Conservation (phyloP, 2,329 filamentous ascomycete genomes). For the Emergomyces orientalis region DNA sequence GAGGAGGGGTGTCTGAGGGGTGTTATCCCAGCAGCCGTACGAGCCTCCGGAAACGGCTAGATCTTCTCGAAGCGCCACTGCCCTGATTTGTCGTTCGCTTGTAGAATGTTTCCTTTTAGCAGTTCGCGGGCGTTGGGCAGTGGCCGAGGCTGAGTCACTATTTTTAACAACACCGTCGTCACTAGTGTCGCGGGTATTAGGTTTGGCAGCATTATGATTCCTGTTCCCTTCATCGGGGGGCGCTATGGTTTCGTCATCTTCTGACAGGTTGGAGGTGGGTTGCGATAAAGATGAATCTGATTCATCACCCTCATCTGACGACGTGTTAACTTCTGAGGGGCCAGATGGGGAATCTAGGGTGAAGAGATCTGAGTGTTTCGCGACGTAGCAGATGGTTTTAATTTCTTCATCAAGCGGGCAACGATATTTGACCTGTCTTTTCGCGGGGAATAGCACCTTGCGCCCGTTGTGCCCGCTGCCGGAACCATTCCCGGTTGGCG, state of each 20-base stretch:
- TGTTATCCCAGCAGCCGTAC: conserved; percentile 32
- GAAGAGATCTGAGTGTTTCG: conserved; percentile 48
- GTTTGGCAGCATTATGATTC: neutral
- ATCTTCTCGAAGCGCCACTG: conserved; percentile 32
- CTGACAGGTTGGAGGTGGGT: conserved; percentile 25
- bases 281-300: conserved; percentile 22
- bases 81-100: conserved; percentile 28
- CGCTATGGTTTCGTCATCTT: conserved; percentile 23
- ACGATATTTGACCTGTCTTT: conserved; percentile 50
- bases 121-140: conserved; percentile 9
- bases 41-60: conserved; percentile 25
- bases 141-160: neutral
- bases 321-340: conserved; percentile 20
- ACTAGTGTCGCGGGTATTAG: neutral
- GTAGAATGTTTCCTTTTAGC: conserved; percentile 10
- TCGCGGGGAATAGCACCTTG: conserved; percentile 43
- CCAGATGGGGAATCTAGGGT: conserved; percentile 14
- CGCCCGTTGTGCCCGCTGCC: conserved; percentile 30
- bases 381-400: conserved; percentile 45
- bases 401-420: conserved; percentile 51
- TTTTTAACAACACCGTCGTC: neutral
- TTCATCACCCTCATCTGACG: conserved; percentile 10
- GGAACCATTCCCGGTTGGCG: conserved; percentile 22
- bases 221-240: neutral
- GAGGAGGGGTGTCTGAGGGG: conserved; percentile 46